Evolutionary conservation across 345 rosid species (phyloP).

Genomic region (Alliaria petiolata): DNA sequence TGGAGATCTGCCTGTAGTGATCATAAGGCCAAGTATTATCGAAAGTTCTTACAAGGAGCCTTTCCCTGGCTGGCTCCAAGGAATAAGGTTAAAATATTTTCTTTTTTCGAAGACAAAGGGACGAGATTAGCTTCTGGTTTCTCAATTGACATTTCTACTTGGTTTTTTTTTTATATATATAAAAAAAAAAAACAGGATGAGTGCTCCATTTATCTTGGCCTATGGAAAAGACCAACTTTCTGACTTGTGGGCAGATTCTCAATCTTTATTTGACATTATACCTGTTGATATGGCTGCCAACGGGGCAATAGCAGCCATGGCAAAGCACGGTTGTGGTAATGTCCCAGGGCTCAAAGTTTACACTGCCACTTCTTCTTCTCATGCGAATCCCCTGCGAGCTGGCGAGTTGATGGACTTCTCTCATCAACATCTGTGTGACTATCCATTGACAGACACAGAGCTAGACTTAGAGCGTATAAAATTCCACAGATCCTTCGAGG

Average conservation of each 20-base stretch:
- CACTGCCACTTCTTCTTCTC: slow-evolving; percentile 20
- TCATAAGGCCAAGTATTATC: slow-evolving; percentile 60
- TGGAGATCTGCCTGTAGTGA: slow-evolving; percentile 47
- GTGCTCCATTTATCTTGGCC: slow-evolving; percentile 35
- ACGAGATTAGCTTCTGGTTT: neutral
- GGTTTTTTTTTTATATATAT: too few species aligned
- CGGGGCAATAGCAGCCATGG: slow-evolving; percentile 27
- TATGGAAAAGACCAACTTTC: slow-evolving; percentile 38
- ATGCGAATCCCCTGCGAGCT: slow-evolving; percentile 6
- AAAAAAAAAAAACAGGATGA: slow-evolving; percentile 24
- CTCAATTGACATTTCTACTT: neutral
- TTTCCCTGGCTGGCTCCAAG: slow-evolving; percentile 94
- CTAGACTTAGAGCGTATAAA: neutral
- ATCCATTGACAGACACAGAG: neutral
- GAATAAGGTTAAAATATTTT: slow-evolving; percentile 29
- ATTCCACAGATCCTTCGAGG: slow-evolving; percentile 7
- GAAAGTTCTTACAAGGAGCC: slow-evolving; percentile 85
- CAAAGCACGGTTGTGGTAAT: slow-evolving; percentile 16
- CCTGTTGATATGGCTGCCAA: slow-evolving; percentile 33
- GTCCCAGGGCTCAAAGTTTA: slow-evolving; percentile 2
- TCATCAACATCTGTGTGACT: neutral
- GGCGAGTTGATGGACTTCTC: neutral
- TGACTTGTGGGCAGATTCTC: slow-evolving; percentile 20
- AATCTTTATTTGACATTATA: slow-evolving; percentile 21
- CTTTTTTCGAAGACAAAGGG: neutral